Base-by-base conservation (phyloP, 305 asterid species). In the Caryopteris hybrid region DNA sequence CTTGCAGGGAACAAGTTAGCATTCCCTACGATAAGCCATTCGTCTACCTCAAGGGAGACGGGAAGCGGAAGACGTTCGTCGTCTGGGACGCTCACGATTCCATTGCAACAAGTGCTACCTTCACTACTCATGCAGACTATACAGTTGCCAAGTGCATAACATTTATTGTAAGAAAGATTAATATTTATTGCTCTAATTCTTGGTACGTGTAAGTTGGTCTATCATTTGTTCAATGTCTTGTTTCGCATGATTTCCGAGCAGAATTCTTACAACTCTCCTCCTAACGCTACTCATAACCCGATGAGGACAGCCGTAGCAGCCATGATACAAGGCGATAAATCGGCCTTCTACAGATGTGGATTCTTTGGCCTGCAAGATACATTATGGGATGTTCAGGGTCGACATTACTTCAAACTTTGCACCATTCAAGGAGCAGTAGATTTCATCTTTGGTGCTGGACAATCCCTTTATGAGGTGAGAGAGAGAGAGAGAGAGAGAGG, bases 381-480 rank as follows among this genome's bases (percentile, higher is more conserved):
- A 0, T 45, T 88, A 22, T 88, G 92, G 92, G 95, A 86, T 43
- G 88, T 68, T 39, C 47, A 23, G 48, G 95, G 95, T 9, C 65
- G 90, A 54, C 95, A 88, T 46, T 88, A 82, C 69, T 88, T 84
- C 85, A 84, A 76, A 10, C 53, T 3, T 6, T 88, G 95, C 73
- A 71, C 73, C 2, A 82, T 86, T 22, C 80, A 77, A 43, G 95
- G 95, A 7, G 79, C 87, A 0, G 85, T 86, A 18, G 95, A 88
- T 73, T 88, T 88, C 82, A 88, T 88, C 67, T 85, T 82, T 61
- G 95, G 95, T 27, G 54, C 80, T 2, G 92, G 90, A 5, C 88
- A 84, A 78, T 86, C 92, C 23, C 74, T 86, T 17, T 88, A 84
- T 25, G 95, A 88, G 89, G 95, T 86, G 70, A n/a, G n/a, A n/a